A percentile compares a stretch with the other conserved stretches of the same genome.
phyloP scores from a whole-genome alignment of 2,329 filamentous ascomycete genomes.

The Neofusicoccum sp. region DNA sequence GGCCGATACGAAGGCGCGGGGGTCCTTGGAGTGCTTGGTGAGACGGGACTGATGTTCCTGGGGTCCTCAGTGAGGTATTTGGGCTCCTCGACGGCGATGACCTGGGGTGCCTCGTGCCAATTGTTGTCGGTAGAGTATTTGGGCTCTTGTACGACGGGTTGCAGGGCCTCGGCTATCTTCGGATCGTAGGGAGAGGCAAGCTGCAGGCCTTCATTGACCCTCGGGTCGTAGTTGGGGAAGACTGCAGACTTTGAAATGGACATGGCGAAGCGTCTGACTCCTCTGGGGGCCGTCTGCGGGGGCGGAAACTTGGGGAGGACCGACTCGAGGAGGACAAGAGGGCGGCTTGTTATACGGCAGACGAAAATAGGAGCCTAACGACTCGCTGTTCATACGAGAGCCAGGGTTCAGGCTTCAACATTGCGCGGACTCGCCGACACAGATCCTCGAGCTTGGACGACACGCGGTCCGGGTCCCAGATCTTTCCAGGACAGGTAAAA shows the following conservation, averaged over 20 bases:
- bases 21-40: not conserved
- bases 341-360: not conserved
- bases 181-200: slow-evolving; percentile 5
- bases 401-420: not conserved
- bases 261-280: not conserved
- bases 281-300: slow-evolving; percentile 1
- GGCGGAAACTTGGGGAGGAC: not conserved
- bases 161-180: slow-evolving; percentile 1
- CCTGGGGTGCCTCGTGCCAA: slow-evolving; percentile 15
- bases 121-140: slow-evolving; percentile 8
- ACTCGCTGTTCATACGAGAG: not conserved
- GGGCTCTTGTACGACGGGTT: not conserved
- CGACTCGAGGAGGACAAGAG: not conserved
- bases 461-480: not conserved
- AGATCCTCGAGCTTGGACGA: not conserved
- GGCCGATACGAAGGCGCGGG: slow-evolving; percentile 6
- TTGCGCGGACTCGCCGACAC: not conserved
- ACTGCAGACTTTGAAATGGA: not conserved
- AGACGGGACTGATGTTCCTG: not conserved
- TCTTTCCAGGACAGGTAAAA: not conserved
- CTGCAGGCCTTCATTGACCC: not conserved
- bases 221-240: not conserved
- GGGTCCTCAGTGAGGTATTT: slow-evolving; percentile 6
- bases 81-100: not conserved
- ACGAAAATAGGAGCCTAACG: not conserved